Conservation (phyloP, 2,329 filamentous ascomycete species). For the Verticillium tricorpus region DNA sequence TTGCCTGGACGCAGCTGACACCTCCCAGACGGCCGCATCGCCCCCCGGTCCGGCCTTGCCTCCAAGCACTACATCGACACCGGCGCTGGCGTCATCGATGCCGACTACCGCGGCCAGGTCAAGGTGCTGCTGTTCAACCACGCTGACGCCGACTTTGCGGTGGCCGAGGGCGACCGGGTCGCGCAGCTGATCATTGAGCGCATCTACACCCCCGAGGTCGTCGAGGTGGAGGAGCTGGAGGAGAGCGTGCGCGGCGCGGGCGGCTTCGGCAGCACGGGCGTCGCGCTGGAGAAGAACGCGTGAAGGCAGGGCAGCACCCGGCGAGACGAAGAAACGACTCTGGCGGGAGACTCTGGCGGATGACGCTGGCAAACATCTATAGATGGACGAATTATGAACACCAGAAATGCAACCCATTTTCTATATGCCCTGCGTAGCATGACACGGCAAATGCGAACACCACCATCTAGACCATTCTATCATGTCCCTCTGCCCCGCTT, state of each 20-base stretch:
- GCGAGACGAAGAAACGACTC: neutral
- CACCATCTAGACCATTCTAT: neutral
- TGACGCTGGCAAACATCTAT: neutral
- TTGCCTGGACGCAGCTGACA: neutral
- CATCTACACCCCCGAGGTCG: slow-evolving; percentile 87
- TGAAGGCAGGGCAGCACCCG: neutral
- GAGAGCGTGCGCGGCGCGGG: slow-evolving; percentile 87
- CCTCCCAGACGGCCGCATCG: slow-evolving; percentile 73
- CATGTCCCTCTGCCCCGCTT: neutral
- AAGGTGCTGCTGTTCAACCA: slow-evolving; percentile 96
- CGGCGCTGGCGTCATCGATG: slow-evolving; percentile 94
- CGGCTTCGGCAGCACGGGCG: slow-evolving; percentile 85
- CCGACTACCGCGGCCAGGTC: slow-evolving; percentile 90
- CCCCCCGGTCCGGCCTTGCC: slow-evolving; percentile 85
- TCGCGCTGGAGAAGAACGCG: slow-evolving; percentile 10
- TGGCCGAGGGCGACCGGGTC: slow-evolving; percentile 83
- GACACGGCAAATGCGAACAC: neutral
- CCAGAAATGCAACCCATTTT: neutral
- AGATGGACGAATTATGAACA: slow-evolving; percentile 6
- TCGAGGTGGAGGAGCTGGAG: slow-evolving; percentile 84
- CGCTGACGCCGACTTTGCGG: slow-evolving; percentile 71
- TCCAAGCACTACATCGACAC: slow-evolving; percentile 95
- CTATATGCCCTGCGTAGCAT: slow-evolving; percentile 6
- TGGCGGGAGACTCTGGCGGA: neutral
- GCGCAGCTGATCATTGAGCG: slow-evolving; percentile 92